Conservation (phyloP, 1,284 basidiomycete species). For the Omphalotus olearius region DNA sequence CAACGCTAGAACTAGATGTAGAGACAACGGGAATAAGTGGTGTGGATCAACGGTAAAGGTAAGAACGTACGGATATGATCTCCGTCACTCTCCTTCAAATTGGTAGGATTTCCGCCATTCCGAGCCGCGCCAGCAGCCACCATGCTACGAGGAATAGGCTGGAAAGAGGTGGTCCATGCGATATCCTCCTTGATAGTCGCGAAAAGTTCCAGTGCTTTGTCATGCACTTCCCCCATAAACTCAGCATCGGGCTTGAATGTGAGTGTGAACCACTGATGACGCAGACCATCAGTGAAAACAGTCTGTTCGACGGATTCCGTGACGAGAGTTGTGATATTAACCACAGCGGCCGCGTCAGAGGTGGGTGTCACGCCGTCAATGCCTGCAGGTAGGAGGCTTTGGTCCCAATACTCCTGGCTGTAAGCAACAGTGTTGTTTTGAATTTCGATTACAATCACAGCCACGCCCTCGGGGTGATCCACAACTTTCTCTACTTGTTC, state of each 20-base stretch:
- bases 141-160: slow-evolving; percentile 9
- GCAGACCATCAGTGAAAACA: background rate
- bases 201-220: slow-evolving; percentile 3
- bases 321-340: background rate
- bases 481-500: background rate
- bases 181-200: background rate
- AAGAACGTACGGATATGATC: slow-evolving; percentile 1
- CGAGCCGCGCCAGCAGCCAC: background rate
- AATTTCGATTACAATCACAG: background rate
- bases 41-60: no score
- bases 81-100: background rate
- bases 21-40: background rate
- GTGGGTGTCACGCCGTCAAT: background rate
- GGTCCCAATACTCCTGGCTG: background rate
- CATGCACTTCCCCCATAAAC: slow-evolving; percentile 3
- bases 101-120: slow-evolving; percentile 1
- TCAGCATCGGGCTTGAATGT: slow-evolving; percentile 9
- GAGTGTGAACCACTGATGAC: slow-evolving; percentile 7
- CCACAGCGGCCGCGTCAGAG: background rate
- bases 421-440: background rate
- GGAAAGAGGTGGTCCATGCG: slow-evolving; percentile 5
- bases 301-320: background rate
- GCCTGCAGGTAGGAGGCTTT: background rate
- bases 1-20: background rate
- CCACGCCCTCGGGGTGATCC: background rate